These are phyloP conservation scores for Russula brevipes DNA, from an alignment of 768 basidiomycete species.

Conservation along the genomic window DNA sequence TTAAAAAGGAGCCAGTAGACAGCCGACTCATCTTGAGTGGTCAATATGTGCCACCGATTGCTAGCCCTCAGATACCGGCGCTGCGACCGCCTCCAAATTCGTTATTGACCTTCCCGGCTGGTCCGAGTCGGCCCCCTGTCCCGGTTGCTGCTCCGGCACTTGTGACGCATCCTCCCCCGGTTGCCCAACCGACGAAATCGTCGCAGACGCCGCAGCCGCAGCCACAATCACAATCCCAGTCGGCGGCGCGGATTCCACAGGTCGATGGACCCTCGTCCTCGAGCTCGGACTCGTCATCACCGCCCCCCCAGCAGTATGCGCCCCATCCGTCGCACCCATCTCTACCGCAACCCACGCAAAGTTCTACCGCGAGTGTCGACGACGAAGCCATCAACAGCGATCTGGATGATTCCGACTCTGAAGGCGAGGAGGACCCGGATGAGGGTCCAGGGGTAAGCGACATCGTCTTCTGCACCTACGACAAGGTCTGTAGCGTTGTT, in stretches of 20 bases:
- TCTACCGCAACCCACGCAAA: conserved; percentile 55
- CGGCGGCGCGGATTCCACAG: conserved; percentile 66
- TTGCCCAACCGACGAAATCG: conserved; percentile 25
- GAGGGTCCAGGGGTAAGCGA: conserved; percentile 76
- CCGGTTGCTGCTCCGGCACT: conserved; percentile 48
- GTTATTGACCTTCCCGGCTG: conserved; percentile 21
- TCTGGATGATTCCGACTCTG: conserved; percentile 90
- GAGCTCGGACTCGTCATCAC: conserved; percentile 65
- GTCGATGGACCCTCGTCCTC: conserved; percentile 72
- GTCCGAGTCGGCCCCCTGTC: conserved; percentile 39
- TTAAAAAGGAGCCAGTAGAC: conserved; percentile 74
- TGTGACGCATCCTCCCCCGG: conserved; percentile 34
- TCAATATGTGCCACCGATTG: conserved; percentile 55
- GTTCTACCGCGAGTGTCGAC: conserved; percentile 35
- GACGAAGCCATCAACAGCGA: conserved; percentile 96
- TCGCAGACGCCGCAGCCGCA: conserved; percentile 13
- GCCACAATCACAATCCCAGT: conserved; percentile 16
- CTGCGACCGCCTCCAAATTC: conserved; percentile 27
- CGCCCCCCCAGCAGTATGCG: conserved; percentile 55
- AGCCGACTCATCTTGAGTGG: conserved; percentile 56
- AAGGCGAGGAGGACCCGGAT: conserved; percentile 77
- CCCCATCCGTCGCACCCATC: conserved; percentile 72
- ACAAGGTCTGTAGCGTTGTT: conserved; percentile 61
- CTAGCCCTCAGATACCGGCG: conserved; percentile 56
- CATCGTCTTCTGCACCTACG: conserved; percentile 97